Conservation (phyloP, 352 stramenopile species). For the Thalassiosira ordinaria region DNA sequence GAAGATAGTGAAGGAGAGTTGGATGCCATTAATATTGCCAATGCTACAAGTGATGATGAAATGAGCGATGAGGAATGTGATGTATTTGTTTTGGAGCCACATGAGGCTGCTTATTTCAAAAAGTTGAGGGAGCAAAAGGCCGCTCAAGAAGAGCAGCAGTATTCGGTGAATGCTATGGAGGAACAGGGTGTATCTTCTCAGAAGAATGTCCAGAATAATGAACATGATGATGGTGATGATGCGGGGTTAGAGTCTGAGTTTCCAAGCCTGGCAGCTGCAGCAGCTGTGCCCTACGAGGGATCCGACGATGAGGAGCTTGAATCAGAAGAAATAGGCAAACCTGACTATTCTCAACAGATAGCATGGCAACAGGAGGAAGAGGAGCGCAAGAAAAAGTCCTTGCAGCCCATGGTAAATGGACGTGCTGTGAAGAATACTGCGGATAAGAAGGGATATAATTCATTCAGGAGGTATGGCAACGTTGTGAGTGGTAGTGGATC, state of each 20-base stretch:
- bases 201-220: no score
- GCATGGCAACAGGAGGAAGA: slow-evolving; percentile 49
- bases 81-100: slow-evolving; percentile 67
- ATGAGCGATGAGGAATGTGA: slow-evolving; percentile 74
- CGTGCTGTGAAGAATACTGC: slow-evolving; percentile 16
- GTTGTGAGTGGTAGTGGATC: slow-evolving; percentile 59
- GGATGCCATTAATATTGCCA: slow-evolving; percentile 41
- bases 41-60: slow-evolving; percentile 53
- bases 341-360: not conserved
- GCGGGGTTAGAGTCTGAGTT: slow-evolving; percentile 68
- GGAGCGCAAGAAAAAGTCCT: slow-evolving; percentile 59
- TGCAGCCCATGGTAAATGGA: slow-evolving; percentile 44
- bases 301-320: slow-evolving; percentile 56
- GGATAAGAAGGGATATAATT: slow-evolving; percentile 69
- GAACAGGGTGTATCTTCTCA: no score
- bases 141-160: not conserved
- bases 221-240: slow-evolving; percentile 30
- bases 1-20: slow-evolving; percentile 44
- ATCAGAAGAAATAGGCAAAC: not conserved
- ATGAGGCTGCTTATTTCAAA: slow-evolving; percentile 63
- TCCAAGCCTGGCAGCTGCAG: slow-evolving; percentile 68
- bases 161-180: no score
- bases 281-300: slow-evolving; percentile 70
- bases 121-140: slow-evolving; percentile 41
- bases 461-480: slow-evolving; percentile 72